These are phyloP conservation scores for Lepidium africanum DNA, from an alignment of 345 rosid species.

Conservation along the genomic window DNA sequence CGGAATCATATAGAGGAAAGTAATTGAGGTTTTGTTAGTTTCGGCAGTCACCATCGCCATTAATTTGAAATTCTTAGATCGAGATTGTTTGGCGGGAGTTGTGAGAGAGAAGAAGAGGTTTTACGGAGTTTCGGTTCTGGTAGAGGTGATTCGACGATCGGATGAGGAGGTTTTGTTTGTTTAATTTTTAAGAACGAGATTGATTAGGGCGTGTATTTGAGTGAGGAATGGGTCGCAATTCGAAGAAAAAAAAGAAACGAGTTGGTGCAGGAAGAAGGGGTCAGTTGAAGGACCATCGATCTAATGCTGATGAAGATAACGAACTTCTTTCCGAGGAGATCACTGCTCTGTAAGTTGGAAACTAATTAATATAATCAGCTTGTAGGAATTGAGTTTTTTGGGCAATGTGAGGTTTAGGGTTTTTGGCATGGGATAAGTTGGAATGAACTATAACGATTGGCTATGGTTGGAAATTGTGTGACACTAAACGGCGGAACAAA, in stretches of 20 bases:
- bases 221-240: slow-evolving; percentile 47
- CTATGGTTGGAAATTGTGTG: background rate
- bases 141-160: background rate
- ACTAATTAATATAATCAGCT: background rate
- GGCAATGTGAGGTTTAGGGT: background rate
- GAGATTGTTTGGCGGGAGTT: slow-evolving; percentile 5
- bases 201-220: background rate
- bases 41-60: background rate
- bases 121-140: background rate
- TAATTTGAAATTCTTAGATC: background rate
- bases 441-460: background rate
- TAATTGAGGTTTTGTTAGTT: background rate
- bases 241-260: slow-evolving; percentile 75
- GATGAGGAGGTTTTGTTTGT: background rate
- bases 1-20: background rate
- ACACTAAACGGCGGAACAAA: background rate
- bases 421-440: background rate
- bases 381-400: background rate
- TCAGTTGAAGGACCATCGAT: slow-evolving; percentile 55
- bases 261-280: slow-evolving; percentile 62
- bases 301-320: slow-evolving; percentile 42
- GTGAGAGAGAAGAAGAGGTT: background rate
- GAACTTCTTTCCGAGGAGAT: slow-evolving; percentile 90
- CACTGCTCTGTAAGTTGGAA: slow-evolving; percentile 77
- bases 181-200: background rate